phyloP scores from a whole-genome alignment of 768 basidiomycete genomes.

The Lactarius vividus region DNA sequence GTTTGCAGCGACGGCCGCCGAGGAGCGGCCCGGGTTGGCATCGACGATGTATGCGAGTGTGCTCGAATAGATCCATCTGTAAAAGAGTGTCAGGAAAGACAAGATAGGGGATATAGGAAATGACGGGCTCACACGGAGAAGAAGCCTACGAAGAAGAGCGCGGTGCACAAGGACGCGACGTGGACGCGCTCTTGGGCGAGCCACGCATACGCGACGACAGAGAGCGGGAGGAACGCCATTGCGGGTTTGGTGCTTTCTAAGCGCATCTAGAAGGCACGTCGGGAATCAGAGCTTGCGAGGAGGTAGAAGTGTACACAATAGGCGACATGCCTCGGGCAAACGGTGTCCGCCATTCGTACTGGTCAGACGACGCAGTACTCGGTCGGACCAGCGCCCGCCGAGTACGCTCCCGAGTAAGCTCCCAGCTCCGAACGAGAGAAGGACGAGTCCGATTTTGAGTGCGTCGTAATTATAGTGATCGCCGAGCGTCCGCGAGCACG shows the following conservation, averaged over 20 bases:
- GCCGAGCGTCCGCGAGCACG: constrained; percentile 66
- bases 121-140: constrained; percentile 57
- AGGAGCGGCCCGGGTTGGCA: constrained; percentile 76
- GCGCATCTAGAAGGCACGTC: constrained; percentile 53
- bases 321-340: constrained; percentile 58
- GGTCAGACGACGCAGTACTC: constrained; percentile 43
- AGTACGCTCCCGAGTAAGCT: constrained; percentile 51
- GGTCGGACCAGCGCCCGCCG: constrained; percentile 61
- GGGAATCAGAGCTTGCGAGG: neutral
- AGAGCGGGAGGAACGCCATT: constrained; percentile 57
- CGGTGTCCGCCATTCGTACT: constrained; percentile 44
- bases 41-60: constrained; percentile 86
- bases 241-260: constrained; percentile 58
- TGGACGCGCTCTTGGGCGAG: constrained; percentile 58
- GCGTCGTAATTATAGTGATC: constrained; percentile 63
- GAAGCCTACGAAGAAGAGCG: constrained; percentile 72
- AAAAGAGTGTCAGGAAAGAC: neutral
- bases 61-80: constrained; percentile 59
- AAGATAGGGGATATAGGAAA: constrained; percentile 5
- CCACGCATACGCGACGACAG: constrained; percentile 74
- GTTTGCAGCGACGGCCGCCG: constrained; percentile 73
- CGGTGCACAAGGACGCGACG: constrained; percentile 65
- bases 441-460: constrained; percentile 69
- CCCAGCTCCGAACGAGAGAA: constrained; percentile 69
- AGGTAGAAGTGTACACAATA: neutral